Evolutionary conservation across 148 eudicot genomes (phyloP).

Genomic region (Rhododendron molle): DNA sequence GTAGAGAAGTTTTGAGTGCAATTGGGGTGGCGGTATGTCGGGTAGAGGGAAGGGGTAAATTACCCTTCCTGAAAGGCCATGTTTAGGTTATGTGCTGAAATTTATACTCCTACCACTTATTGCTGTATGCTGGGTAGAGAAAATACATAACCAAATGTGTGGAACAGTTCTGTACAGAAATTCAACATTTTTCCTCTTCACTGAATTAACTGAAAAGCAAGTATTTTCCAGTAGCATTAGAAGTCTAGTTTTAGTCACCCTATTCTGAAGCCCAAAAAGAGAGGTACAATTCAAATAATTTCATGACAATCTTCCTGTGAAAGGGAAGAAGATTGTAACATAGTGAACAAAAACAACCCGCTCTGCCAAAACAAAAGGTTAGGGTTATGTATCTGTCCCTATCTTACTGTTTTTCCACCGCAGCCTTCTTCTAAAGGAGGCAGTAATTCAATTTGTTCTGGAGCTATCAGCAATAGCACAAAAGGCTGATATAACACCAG

Average conservation of each 20-base stretch:
- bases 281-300: not conserved
- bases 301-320: not conserved
- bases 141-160: not conserved
- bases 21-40: not conserved
- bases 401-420: not conserved
- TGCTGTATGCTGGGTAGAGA: not conserved
- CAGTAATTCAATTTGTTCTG: conserved; percentile 26
- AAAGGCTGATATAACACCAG: conserved; percentile 55
- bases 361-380: not conserved
- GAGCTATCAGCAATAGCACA: conserved; percentile 62
- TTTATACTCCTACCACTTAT: not conserved
- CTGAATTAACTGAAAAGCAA: not conserved
- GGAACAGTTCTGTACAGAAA: not conserved
- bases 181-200: not conserved
- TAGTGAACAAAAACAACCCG: not conserved
- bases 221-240: not conserved
- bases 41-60: not conserved
- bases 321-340: not conserved
- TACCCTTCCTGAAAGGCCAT: not conserved
- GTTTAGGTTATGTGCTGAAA: not conserved
- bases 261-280: not conserved
- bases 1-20: not conserved
- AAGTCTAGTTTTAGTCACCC: not conserved
- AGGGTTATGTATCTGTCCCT: not conserved
- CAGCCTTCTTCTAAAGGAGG: not conserved